A percentile compares a stretch with the other conserved stretches of the same genome.
phyloP scores from a whole-genome alignment of 2,329 filamentous ascomycete species.

The Neophaeococcomyces aloes region DNA sequence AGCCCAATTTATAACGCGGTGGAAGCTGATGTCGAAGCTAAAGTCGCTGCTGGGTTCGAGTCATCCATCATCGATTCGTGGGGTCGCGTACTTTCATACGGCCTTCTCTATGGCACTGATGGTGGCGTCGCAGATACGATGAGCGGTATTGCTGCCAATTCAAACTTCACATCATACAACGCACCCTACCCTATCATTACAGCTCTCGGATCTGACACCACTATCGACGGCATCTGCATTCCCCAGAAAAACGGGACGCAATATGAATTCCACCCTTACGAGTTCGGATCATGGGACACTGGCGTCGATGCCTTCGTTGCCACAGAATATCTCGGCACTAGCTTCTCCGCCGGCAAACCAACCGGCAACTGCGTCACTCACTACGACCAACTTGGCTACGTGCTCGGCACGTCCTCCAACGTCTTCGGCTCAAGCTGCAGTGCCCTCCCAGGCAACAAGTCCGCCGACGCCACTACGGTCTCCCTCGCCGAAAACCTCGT shows the following conservation, averaged over 20 bases:
- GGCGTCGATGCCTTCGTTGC: conserved; percentile 12
- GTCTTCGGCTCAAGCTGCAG: conserved; percentile 6
- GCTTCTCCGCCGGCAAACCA: conserved; percentile 8
- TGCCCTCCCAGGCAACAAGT: neutral
- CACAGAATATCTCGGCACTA: conserved; percentile 12
- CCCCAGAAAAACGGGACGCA: conserved; percentile 8
- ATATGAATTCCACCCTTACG: conserved; percentile 12
- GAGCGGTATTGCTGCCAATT: conserved; percentile 25
- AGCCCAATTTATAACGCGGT: conserved; percentile 23
- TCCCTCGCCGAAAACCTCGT: neutral
- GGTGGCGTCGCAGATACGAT: conserved; percentile 30
- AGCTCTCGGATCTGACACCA: conserved; percentile 26
- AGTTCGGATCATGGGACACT: conserved; percentile 12
- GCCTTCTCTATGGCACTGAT: conserved; percentile 29
- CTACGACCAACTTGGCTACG: conserved; percentile 12
- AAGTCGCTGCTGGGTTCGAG: conserved; percentile 30
- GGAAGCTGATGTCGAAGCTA: conserved; percentile 27
- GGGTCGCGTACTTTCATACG: conserved; percentile 32
- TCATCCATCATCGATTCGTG: conserved; percentile 34
- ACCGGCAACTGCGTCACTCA: conserved; percentile 7
- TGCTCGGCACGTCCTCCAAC: conserved; percentile 9
- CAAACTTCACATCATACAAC: conserved; percentile 32
- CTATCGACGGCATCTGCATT: conserved; percentile 14
- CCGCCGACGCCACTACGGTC: neutral
- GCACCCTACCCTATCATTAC: conserved; percentile 40